Evolutionary conservation across 257 asterid species (phyloP), one percentile per base, ranked within the genome.

Genomic region (Ocimum tenuiflorum): DNA sequence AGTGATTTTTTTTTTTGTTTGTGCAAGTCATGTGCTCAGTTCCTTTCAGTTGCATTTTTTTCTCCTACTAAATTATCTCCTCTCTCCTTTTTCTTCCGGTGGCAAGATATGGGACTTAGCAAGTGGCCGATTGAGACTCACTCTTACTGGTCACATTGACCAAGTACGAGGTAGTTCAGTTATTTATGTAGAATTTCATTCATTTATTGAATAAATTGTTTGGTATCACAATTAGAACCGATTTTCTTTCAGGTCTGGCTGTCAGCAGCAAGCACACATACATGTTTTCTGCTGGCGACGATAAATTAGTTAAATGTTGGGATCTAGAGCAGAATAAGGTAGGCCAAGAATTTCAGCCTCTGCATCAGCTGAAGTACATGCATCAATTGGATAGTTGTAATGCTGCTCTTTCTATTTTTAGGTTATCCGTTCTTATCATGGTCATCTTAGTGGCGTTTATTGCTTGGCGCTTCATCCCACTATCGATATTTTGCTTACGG

Each of bases 291-390:
- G 97, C 97, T 51, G 97, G 99, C 39, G 99, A 94, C 73, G 99
- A 94, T 81, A 94, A 94, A 73, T 85, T 75, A 82, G 97, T 94
- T 56, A 94, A 94, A 74, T 94, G 99, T 81, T 90, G 97, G 96
- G 99, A 94, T 75, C 82, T 94, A 43, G 99, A 94, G 79, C 99
- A 94, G 82, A 94, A 94, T 69, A 90, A 94, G 99, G 99, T 89
- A 54, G 53, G 79, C 76, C 52, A 0, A 17, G 59, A 60, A 12
- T 41, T 49, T 55, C 23, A 72, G 9, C 2, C 60, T 14, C 50
- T 48, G 57, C 22, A 61, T 65, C 65, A 33, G 51, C 42, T 59
- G 17, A 18, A 23, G 49, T 43, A 2, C 47, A 12, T 29, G 33
- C 2, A 60, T 58, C 42, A 53, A 52, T 60, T 62, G 36, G 35